Evolutionary conservation across 2,329 filamentous ascomycete species (phyloP), one percentile per base, ranked within the genome.

Genomic region (Purpureocillium lavendulum): DNA sequence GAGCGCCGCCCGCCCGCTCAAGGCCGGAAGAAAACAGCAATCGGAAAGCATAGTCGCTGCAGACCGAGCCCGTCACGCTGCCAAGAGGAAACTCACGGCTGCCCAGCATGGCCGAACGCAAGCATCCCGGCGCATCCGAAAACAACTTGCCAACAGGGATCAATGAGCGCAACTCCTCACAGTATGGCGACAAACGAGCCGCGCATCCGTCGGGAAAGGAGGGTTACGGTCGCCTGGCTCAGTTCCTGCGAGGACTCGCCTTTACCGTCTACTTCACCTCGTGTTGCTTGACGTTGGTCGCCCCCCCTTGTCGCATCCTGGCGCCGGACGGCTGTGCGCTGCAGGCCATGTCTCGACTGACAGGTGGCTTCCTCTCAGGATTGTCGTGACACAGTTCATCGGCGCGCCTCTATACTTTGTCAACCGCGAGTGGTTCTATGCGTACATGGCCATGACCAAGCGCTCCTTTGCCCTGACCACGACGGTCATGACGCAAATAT

Each of bases 391-490:
- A 7, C 87, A 94, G 54, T 70, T 88, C 45, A 65, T 94, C 42
- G 87, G 87, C 28, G 64, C 77, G 1, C 86, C 86, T 2, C 62
- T 94, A 35, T 92, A 92, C 57, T 73, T 80, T 45, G 66, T 87
- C 53, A 83, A 87, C 57, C 77, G 77, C 42, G 80, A 87, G 34
- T 75, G 84, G 54, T 94, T 87, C 66, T 84, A 94, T 61, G 75
- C 81, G 45, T 94, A 87, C 64, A 94, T 94, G 77, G 80, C 86
- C 31, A 75, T 87, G 59, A 92, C 87, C 10, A 94, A 94, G 61
- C 78, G 86, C 54, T 85, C 77, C 2, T 94, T 94, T 58, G 85
- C 84, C 30, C 72, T 94, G 13, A 66, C 87, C 33, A 80, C 82
- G 46, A 88, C 83, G 15, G 83, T 82, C 33, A 79, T 90, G 68